phyloP scores from a whole-genome alignment of 768 basidiomycete species.

The Strobilomyces dryophilus region DNA sequence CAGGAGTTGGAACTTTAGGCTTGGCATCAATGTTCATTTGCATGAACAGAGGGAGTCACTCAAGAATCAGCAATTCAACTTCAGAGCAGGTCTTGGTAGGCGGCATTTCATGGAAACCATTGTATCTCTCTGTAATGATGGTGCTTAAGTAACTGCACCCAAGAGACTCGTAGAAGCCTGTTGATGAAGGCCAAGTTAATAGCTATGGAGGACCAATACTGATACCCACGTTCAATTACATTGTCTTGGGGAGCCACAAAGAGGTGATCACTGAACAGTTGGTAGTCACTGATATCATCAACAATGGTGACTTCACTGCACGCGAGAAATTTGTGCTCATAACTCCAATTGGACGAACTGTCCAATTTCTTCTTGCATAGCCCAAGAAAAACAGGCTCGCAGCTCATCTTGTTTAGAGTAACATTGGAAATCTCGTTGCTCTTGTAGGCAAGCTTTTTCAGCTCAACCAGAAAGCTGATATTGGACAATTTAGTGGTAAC shows the following conservation, averaged over 20 bases:
- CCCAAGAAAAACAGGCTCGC: conserved; percentile 63
- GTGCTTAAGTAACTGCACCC: too few species aligned
- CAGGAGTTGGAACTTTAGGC: conserved; percentile 50
- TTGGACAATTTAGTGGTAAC: too few species aligned
- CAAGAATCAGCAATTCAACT: conserved; percentile 59
- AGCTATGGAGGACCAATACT: neutral
- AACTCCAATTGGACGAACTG: conserved; percentile 65
- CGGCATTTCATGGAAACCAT: conserved; percentile 44
- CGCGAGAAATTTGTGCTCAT: conserved; percentile 59
- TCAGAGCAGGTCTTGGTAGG: conserved; percentile 43
- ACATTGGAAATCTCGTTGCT: conserved; percentile 41
- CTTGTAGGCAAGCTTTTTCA: conserved; percentile 78
- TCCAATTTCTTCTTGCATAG: conserved; percentile 47
- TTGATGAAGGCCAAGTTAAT: neutral
- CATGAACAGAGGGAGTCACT: conserved; percentile 82
- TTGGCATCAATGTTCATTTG: conserved; percentile 71
- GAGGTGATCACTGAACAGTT: conserved; percentile 66
- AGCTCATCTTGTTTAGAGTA: conserved; percentile 55
- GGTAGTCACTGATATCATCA: conserved; percentile 74
- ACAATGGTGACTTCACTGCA: conserved; percentile 69
- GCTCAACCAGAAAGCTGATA: conserved; percentile 69
- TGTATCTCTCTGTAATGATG: conserved; percentile 46
- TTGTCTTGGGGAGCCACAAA: conserved; percentile 83
- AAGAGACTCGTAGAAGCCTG: conserved; percentile 43
- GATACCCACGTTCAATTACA: conserved; percentile 62